These are phyloP conservation scores for Mucor irregularis DNA, from an alignment of 371 early-diverging fungal genomes.

Conservation along the genomic window DNA sequence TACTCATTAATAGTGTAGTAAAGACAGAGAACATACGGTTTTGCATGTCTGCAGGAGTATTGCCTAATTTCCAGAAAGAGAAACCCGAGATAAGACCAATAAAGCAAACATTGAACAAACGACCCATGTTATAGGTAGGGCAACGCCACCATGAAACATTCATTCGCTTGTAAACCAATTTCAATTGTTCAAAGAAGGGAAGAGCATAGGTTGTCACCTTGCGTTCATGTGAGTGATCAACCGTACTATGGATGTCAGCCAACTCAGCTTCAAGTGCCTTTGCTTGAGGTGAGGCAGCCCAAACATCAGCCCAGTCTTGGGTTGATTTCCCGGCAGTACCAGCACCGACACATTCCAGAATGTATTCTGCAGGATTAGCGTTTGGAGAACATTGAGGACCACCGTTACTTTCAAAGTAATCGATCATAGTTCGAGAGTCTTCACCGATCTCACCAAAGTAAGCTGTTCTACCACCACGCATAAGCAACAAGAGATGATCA, in stretches of 20 bases:
- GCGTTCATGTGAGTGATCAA: conserved; percentile 21
- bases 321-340: conserved; percentile 57
- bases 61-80: conserved; percentile 65
- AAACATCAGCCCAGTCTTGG: conserved; percentile 63
- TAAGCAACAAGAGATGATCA: conserved; percentile 70
- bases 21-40: conserved; percentile 74
- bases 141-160: conserved; percentile 62
- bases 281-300: conserved; percentile 53
- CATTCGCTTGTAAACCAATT: conserved; percentile 62
- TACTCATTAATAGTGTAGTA: conserved; percentile 62
- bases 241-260: conserved; percentile 26
- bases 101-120: conserved; percentile 47
- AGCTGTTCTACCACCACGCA: conserved; percentile 71
- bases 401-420: conserved; percentile 66
- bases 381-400: conserved; percentile 55
- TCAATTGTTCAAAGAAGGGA: conserved; percentile 40
- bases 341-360: conserved; percentile 62
- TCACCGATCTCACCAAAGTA: conserved; percentile 78
- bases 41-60: conserved; percentile 61
- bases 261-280: conserved; percentile 32
- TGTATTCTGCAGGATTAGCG: conserved; percentile 49
- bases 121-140: conserved; percentile 68
- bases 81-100: conserved; percentile 71
- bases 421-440: conserved; percentile 51
- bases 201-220: conserved; percentile 28